phyloP scores from a whole-genome alignment of 257 asterid genomes.

The Scutellaria barbata region DNA sequence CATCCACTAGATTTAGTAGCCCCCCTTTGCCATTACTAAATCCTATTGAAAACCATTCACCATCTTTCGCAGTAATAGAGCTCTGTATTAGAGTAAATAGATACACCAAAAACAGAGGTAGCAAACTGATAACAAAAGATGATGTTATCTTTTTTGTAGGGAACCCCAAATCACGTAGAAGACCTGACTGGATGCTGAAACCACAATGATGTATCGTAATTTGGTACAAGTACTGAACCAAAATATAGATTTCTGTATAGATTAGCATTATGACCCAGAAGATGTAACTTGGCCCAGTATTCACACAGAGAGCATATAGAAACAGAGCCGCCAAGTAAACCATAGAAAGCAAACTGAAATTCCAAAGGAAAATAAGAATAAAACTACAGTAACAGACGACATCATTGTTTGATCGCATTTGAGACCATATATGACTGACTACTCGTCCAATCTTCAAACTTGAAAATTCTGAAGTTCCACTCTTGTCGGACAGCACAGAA shows the following conservation, averaged over 20 bases:
- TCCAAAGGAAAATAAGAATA: slow-evolving; percentile 87
- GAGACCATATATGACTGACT: slow-evolving; percentile 84
- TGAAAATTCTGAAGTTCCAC: slow-evolving; percentile 71
- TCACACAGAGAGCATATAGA: slow-evolving; percentile 91
- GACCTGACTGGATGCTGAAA: slow-evolving; percentile 69
- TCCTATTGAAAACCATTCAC: slow-evolving; percentile 86
- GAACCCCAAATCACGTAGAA: slow-evolving; percentile 78
- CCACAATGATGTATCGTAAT: slow-evolving; percentile 95
- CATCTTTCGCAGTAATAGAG: slow-evolving; percentile 97
- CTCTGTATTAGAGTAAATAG: slow-evolving; percentile 92
- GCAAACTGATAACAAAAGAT: slow-evolving; percentile 81
- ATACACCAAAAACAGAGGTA: slow-evolving; percentile 91
- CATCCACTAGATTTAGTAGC: slow-evolving; percentile 43
- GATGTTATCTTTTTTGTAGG: slow-evolving; percentile 79
- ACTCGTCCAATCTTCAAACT: slow-evolving; percentile 83
- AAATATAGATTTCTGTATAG: slow-evolving; percentile 81
- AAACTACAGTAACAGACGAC: slow-evolving; percentile 94
- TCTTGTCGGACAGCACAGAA: slow-evolving; percentile 79
- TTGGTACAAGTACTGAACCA: slow-evolving; percentile 90
- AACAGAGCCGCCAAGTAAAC: slow-evolving; percentile 87
- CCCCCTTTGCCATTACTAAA: slow-evolving; percentile 58
- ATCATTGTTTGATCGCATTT: slow-evolving; percentile 90
- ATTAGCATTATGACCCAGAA: slow-evolving; percentile 95
- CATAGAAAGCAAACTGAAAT: slow-evolving; percentile 96
- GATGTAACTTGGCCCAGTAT: slow-evolving; percentile 88